Evolutionary conservation across 768 basidiomycete species (phyloP).

Genomic region (Hortiboletus flavorubellus): DNA sequence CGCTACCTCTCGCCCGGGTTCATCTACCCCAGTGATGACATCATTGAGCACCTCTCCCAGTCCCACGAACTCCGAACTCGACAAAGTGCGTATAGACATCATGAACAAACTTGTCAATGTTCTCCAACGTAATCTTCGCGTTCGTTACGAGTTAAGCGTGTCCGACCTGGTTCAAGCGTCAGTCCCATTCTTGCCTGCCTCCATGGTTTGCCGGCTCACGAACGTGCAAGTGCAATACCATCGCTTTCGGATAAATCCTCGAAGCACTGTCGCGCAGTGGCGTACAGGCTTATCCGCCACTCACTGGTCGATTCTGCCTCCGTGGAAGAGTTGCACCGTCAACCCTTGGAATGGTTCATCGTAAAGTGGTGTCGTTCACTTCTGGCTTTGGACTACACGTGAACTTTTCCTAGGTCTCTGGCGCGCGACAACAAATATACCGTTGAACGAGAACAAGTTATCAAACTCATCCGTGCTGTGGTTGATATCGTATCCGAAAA

Average conservation of each 20-base stretch:
- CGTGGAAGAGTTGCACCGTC: slow-evolving; percentile 58
- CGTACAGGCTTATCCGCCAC: slow-evolving; percentile 82
- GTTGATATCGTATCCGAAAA: slow-evolving; percentile 72
- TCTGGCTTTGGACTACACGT: not conserved
- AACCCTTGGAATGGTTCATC: slow-evolving; percentile 84
- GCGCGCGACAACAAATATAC: slow-evolving; percentile 80
- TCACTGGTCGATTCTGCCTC: slow-evolving; percentile 69
- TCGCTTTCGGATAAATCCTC: slow-evolving; percentile 73
- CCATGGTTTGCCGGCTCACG: slow-evolving; percentile 9
- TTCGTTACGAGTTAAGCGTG: slow-evolving; percentile 72
- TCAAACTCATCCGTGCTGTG: slow-evolving; percentile 83
- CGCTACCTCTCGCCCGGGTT: slow-evolving; percentile 38
- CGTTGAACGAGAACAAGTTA: slow-evolving; percentile 87
- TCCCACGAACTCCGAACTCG: slow-evolving; percentile 39
- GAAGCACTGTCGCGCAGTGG: slow-evolving; percentile 72
- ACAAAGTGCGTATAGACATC: slow-evolving; percentile 55
- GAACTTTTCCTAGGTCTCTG: slow-evolving; percentile 55
- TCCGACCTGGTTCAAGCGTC: slow-evolving; percentile 74
- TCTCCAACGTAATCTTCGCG: slow-evolving; percentile 66
- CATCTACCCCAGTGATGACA: slow-evolving; percentile 35
- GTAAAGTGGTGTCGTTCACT: slow-evolving; percentile 59
- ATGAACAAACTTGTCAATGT: slow-evolving; percentile 65
- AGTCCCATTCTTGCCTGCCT: slow-evolving; percentile 29
- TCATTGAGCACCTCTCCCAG: slow-evolving; percentile 36
- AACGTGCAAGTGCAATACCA: slow-evolving; percentile 63